Conservation (phyloP, 495 filamentous ascomycete genomes). For the Hamigera avellanea region DNA sequence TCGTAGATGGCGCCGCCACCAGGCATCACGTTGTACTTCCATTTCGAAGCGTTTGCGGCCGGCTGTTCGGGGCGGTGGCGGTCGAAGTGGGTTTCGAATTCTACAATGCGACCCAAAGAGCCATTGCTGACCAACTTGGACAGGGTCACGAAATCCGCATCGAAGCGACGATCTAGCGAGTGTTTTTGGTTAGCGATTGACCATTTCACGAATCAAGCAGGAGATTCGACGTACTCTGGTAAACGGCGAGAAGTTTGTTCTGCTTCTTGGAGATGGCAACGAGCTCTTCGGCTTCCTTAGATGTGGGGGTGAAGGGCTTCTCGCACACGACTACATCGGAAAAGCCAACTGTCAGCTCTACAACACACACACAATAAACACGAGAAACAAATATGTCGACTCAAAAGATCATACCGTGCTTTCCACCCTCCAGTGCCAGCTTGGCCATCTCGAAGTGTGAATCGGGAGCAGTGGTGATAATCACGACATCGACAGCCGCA, state of each 20-base stretch:
- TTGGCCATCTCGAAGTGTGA: constrained; percentile 59
- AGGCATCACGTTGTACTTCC: constrained; percentile 60
- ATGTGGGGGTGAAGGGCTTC: constrained; percentile 76
- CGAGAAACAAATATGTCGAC: too few species aligned
- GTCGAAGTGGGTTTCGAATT: constrained; percentile 80
- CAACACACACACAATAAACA: not conserved
- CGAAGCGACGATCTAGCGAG: constrained; percentile 58
- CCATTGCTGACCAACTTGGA: constrained; percentile 44
- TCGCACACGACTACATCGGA: constrained; percentile 54
- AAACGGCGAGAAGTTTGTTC: constrained; percentile 59
- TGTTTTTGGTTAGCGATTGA: constrained; percentile 5
- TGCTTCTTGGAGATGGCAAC: constrained; percentile 50
- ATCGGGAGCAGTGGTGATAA: constrained; percentile 65
- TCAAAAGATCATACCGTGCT: constrained; percentile 42
- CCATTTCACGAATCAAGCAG: not conserved
- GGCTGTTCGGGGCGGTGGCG: constrained; percentile 52
- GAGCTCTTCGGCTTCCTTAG: constrained; percentile 59
- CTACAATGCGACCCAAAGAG: constrained; percentile 54
- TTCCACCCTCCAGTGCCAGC: constrained; percentile 58
- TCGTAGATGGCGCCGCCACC: constrained; percentile 71
- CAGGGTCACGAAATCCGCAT: constrained; percentile 75
- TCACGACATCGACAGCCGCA: constrained; percentile 53
- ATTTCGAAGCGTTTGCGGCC: constrained; percentile 37
- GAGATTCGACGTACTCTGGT: constrained; percentile 50
- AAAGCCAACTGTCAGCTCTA: not conserved